phyloP scores from a whole-genome alignment of 2,329 filamentous ascomycete genomes.

The Teratosphaeria epicoccoides region DNA sequence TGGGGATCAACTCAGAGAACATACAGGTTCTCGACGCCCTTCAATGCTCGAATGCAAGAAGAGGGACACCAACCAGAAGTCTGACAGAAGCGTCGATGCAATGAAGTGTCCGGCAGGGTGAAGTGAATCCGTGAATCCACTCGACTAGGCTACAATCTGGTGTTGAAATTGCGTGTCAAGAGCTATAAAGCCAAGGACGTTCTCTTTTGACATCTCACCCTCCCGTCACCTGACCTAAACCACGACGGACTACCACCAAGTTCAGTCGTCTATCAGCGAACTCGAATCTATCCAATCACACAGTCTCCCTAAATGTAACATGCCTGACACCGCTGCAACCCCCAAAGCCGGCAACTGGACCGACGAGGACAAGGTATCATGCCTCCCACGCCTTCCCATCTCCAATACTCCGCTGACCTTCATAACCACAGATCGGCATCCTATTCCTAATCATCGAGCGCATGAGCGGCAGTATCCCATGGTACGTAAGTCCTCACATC shows the following conservation, averaged over 20 bases:
- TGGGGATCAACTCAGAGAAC: too few species aligned
- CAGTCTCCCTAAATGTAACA: too few species aligned
- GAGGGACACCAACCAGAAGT: not conserved
- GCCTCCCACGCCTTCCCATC: not conserved
- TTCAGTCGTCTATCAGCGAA: too few species aligned
- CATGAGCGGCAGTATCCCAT: constrained; percentile 12
- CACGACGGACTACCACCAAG: too few species aligned
- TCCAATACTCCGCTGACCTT: not conserved
- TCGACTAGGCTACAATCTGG: not conserved
- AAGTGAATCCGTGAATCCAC: not conserved
- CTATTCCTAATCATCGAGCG: constrained; percentile 19
- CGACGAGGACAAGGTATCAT: not conserved
- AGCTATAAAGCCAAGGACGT: not conserved
- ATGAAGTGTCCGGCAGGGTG: not conserved
- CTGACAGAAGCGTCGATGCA: not conserved
- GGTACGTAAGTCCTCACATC: constrained; percentile 8
- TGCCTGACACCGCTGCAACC: not conserved
- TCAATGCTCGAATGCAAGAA: not conserved
- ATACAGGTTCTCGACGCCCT: not conserved
- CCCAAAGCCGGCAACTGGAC: not conserved
- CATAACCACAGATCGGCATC: constrained; percentile 4
- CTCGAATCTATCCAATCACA: not conserved
- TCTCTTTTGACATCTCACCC: too few species aligned
- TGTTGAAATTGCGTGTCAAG: not conserved
- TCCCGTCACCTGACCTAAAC: too few species aligned